Conservation (phyloP, 306 rosid species). For the Clitoria ternatea region DNA sequence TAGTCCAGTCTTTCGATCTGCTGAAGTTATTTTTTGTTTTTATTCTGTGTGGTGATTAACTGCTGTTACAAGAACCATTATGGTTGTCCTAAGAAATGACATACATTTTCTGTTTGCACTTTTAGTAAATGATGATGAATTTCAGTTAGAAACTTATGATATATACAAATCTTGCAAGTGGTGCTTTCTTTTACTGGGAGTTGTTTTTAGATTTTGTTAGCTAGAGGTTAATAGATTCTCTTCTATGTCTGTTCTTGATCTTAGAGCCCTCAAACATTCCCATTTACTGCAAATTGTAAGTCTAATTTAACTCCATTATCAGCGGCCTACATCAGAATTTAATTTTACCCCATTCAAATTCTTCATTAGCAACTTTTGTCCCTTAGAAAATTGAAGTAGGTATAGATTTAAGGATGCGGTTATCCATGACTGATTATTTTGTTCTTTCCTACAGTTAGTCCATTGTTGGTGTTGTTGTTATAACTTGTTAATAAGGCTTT, state of each 20-base stretch:
- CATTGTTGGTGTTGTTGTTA: conserved; percentile 2
- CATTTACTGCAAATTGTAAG: not conserved
- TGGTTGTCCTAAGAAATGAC: not conserved
- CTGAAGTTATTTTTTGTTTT: not conserved
- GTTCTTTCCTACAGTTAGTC: conserved; percentile 3
- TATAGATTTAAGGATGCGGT: not conserved
- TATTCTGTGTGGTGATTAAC: not conserved
- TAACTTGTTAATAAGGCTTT: not conserved
- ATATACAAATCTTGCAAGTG: too few relatives aligned
- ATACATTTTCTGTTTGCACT: not conserved
- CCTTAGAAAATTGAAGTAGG: conserved; percentile 11
- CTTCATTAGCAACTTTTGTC: not conserved
- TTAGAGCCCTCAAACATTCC: not conserved
- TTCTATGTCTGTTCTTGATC: not conserved
- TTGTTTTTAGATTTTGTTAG: not conserved
- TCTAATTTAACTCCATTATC: not conserved
- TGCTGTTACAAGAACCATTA: not conserved
- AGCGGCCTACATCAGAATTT: not conserved
- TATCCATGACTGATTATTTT: not conserved
- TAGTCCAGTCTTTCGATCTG: not conserved
- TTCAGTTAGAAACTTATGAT: too few relatives aligned
- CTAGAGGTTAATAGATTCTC: not conserved
- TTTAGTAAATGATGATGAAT: not conserved
- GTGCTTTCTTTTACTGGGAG: too few relatives aligned
- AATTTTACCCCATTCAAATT: not conserved